Percentiles rank a stretch among this genome's conserved stretches.
Evolutionary conservation across 768 basidiomycete species (phyloP).

Genomic region (Boletus insuetus): DNA sequence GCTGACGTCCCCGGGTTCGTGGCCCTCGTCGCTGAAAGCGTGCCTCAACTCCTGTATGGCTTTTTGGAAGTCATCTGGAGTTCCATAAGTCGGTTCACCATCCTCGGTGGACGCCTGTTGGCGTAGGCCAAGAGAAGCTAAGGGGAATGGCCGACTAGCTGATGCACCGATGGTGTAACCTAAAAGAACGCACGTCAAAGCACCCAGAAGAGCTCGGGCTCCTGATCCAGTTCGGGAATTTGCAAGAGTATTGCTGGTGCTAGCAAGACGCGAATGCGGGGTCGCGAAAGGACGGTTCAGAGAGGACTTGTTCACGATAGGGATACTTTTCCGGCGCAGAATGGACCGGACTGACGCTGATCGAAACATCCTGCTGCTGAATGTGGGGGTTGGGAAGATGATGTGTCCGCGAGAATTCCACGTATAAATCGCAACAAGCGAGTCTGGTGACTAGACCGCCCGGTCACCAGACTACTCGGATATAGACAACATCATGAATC

Average conservation of each 20-base stretch:
- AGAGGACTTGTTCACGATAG: not conserved
- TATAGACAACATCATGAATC: no score
- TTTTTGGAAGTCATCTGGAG: conserved; percentile 47
- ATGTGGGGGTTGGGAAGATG: no score
- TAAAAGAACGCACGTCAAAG: conserved; percentile 14
- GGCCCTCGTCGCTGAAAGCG: conserved; percentile 28
- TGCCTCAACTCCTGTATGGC: conserved; percentile 51
- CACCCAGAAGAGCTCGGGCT: conserved; percentile 13
- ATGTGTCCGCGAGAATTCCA: no score
- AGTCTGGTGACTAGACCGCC: no score
- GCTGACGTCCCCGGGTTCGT: conserved; percentile 34
- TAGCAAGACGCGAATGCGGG: conserved; percentile 6
- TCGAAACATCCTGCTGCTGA: conserved; percentile 9
- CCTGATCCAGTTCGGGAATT: not conserved
- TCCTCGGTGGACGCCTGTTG: not conserved
- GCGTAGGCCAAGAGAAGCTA: conserved; percentile 7
- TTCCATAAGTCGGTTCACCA: conserved; percentile 42
- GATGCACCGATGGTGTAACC: conserved; percentile 24
- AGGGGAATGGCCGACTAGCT: not conserved
- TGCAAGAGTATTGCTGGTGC: not conserved
- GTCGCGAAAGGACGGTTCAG: not conserved
- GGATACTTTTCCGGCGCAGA: not conserved
- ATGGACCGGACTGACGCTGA: conserved; percentile 5
- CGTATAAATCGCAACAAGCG: no score
- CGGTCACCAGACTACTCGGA: no score